Evolutionary conservation across 495 filamentous ascomycete genomes (phyloP), one percentile per base, ranked within the genome.

Genomic region (Stereocaulon alpinum): DNA sequence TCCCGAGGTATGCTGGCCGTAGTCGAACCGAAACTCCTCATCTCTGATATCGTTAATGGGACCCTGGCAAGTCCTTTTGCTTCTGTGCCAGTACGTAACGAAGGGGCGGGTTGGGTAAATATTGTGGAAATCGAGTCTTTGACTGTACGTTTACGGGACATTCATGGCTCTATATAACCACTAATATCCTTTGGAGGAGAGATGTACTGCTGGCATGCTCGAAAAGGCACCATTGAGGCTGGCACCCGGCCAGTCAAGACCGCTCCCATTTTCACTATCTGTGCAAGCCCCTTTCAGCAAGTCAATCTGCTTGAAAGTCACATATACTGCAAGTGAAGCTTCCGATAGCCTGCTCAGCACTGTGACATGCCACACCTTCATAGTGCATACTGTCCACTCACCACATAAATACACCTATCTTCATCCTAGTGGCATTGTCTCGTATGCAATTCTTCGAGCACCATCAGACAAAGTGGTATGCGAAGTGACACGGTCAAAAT

Each of bases 371-470:
- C 20, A 27, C 24, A 14, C 15, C 11, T 22, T 64, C 29, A 32
- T 22, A 24, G 15, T 18, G 17, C 40, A 60, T 55, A 42, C 55
- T 37, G 54, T 72, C 22, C 47, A 59, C 44, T 50, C 56, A 11
- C 72, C 81, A 12, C 80, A 82, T 49, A 80, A 77, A 65, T 68
- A 81, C 51, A 84, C 82, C 11, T 82, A 76, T 61, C 67, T 80
- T 51, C 81, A 83, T 62, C 80, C 80, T 37, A 71, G 73, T 29
- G 73, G 73, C 43, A 76, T 79, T 60, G 74, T 82, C n/a, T 84
- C 80, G n/a, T 84, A 82, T 67, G 80, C 81, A 12, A 77, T 83
- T 34, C 66, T 85, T 55, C 70, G 80, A 40, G 72, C 82, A 27
- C 82, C 82, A n/a, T 74, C 77, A n/a, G 55, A 55, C 51, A 69